Evolutionary conservation across 495 filamentous ascomycete genomes (phyloP), one percentile per base, ranked within the genome.

Genomic region (Neurospora intermedia): DNA sequence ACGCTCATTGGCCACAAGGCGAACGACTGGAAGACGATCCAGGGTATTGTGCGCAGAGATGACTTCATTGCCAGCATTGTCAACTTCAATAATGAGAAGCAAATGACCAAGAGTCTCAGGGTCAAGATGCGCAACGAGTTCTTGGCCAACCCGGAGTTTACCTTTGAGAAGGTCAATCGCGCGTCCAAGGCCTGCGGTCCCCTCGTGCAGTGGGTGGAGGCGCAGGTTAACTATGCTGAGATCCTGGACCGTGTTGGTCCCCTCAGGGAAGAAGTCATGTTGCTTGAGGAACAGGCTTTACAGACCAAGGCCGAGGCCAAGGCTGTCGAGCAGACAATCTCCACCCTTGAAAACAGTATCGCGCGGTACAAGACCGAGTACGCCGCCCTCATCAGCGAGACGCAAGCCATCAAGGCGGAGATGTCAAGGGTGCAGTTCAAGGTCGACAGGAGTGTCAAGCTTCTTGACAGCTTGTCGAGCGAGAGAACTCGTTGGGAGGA

Each of bases 1-100:
- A 95, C 93, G 3, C 82, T 98, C 45, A 88, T 99, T 69, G 95
- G 95, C 16, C 94, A 98, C 82, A 96, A 92, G 82, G 90, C 93
- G 73, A 89, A 89, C 73, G 92, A 90, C 77, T 99, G 96, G 96
- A 95, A 93, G 83, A 89, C 88, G 46, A 94, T 98, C 69, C 91
- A 94, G 81, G 91, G 86, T 59, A 91, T 98, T 73, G 88, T 98
- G 40, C 91, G 96, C 73, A 88, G 89, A 39, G 96, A 98, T 79
- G 94, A 97, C 76, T 99, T 99, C 83, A 98, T 99, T 84, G 93
- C 94, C 38, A 97, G 93, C 82, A 98, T 99, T 78, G 91, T 98
- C 80, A 94, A 93, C 79, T 99, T 97, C 80, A 92, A 98, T 84
- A 99, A 97, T 77, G 93, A 97, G 84, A 90, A 83, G 76, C 92